Evolutionary conservation across 2,329 filamentous ascomycete species (phyloP), one percentile per base, ranked within the genome.

Genomic region (Colletotrichum sp.): DNA sequence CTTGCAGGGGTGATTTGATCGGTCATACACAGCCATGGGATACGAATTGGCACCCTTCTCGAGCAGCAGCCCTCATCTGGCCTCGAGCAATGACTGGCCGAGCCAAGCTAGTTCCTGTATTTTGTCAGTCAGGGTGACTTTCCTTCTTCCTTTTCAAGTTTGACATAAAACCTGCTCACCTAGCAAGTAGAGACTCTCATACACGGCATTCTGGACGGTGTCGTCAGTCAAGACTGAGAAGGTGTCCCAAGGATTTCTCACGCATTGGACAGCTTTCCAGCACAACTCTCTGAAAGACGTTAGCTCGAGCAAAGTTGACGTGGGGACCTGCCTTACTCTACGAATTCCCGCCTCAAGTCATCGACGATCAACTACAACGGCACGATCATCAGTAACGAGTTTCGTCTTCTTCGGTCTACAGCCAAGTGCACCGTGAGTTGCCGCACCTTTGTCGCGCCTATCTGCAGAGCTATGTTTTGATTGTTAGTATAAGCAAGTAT

Each of bases 231-330:
- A n/a, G 2, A 0, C 38, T 6, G 0, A 3, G 8, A 9, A 43
- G 38, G 5, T n/a, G 16, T n/a, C 18, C 10, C 32, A 13, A 32
- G 5, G 10, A 32, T 13, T 13, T 48, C 43, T 48, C 10, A 48
- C 43, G 77, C 92, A 94, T 84, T 94, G 92, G 79, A 96, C 91
- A 74, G 93, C 94, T 68, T 91, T 93, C 89, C 93, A 95, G 87
- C 93, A 93, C 36, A 96, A 89, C 84, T 95, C 90, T 79, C 62
- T 56, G 5, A n/a, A 36, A 21, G 10, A 8, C 36, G 24, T 24
- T n/a, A 60, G 58, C 15, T 28, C 8, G 8, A 3, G 18, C 34
- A 28, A 56, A 16, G 18, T 7, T 36, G 56, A 18, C 13, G 13
- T 8, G 13, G 24, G 2, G 5, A 13, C 5, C 3, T 36, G 10